Evolutionary conservation across 2,329 filamentous ascomycete species (phyloP).

Genomic region (Fusarium sp.): DNA sequence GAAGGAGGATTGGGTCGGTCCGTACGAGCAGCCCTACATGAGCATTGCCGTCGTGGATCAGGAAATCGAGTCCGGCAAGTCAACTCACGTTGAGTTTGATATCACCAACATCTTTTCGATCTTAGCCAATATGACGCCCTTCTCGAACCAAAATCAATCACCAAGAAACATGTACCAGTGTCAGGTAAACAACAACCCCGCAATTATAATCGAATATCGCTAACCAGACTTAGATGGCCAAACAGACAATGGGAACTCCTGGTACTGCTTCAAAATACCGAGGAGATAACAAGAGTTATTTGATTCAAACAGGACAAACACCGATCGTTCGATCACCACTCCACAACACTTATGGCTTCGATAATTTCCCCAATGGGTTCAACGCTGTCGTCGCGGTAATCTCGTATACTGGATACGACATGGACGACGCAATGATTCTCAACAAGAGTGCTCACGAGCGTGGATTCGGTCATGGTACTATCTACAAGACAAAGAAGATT

Average conservation of each 20-base stretch:
- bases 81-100: conserved; percentile 92
- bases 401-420: conserved; percentile 98
- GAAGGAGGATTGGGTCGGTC: conserved; percentile 87
- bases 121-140: conserved; percentile 97
- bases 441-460: conserved; percentile 97
- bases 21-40: conserved; percentile 98
- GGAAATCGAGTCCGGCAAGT: conserved; percentile 87
- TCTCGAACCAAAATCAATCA: conserved; percentile 98
- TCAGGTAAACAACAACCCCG: conserved; percentile 50
- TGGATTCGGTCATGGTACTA: conserved; percentile 93
- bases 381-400: conserved; percentile 98
- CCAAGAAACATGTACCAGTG: conserved; percentile 99
- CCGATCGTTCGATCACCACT: conserved; percentile 91
- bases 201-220: too few species aligned
- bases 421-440: conserved; percentile 99
- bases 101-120: conserved; percentile 98
- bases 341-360: conserved; percentile 95
- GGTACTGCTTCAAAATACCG: conserved; percentile 85
- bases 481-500: conserved; percentile 97
- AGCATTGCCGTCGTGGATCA: conserved; percentile 91
- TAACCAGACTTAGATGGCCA: conserved; percentile 78
- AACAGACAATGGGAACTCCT: conserved; percentile 98
- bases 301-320: conserved; percentile 93
- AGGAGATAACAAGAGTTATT: conserved; percentile 97
- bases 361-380: conserved; percentile 97